A percentile compares a stretch with the other conserved stretches of the same genome.
phyloP scores from a whole-genome alignment of 805 yeast genomes.

The Starmerella apis region DNA sequence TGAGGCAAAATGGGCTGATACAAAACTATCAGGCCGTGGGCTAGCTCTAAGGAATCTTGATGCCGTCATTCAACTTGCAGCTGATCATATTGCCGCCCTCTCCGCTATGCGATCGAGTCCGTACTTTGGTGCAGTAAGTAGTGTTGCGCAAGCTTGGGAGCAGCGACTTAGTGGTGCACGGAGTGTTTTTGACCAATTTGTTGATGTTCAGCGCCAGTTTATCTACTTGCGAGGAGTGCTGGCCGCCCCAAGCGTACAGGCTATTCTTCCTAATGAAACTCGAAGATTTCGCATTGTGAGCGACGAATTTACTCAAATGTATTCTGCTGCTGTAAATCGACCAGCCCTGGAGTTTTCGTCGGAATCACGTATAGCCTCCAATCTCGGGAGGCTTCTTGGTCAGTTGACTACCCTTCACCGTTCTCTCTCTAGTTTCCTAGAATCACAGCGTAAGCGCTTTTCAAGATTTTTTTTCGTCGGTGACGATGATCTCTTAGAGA shows the following conservation, averaged over 20 bases:
- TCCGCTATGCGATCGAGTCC: constrained; percentile 62
- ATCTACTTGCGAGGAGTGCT: constrained; percentile 74
- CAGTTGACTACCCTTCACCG: constrained; percentile 49
- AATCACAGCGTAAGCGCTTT: constrained; percentile 62
- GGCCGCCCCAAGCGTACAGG: constrained; percentile 34
- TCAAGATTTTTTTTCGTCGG: constrained; percentile 84
- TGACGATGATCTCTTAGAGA: constrained; percentile 76
- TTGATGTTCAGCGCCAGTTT: constrained; percentile 84
- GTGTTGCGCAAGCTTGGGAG: constrained; percentile 47
- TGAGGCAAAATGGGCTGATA: constrained; percentile 45
- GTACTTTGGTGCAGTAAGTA: constrained; percentile 50
- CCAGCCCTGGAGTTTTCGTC: constrained; percentile 46
- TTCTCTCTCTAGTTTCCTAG: constrained; percentile 68
- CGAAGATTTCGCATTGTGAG: constrained; percentile 49
- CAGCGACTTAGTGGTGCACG: constrained; percentile 43
- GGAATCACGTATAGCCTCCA: constrained; percentile 40
- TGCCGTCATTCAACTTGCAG: constrained; percentile 44
- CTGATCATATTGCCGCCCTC: constrained; percentile 52
- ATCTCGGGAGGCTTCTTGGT: constrained; percentile 44
- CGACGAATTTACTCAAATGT: constrained; percentile 40
- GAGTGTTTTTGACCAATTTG: constrained; percentile 55
- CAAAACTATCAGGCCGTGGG: constrained; percentile 44
- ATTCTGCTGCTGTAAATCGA: constrained; percentile 26
- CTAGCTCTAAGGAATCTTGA: constrained; percentile 62
- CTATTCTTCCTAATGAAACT: constrained; percentile 58